Conservation (phyloP, 352 stramenopile genomes). For the Pythium phragmitis region DNA sequence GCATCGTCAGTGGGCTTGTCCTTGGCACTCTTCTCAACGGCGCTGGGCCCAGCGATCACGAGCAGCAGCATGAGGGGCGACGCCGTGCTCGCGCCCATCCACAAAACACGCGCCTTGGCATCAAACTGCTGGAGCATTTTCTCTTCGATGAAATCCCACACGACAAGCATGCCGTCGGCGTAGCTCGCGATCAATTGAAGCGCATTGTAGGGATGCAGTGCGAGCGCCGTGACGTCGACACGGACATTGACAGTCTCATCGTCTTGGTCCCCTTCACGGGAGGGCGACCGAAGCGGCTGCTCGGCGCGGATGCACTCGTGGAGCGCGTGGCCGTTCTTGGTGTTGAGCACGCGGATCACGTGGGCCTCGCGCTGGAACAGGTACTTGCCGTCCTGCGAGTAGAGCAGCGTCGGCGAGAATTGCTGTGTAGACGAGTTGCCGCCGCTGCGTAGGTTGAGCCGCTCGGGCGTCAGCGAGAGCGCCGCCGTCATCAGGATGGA, state of each 20-base stretch:
- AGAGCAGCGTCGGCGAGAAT: slow-evolving; percentile 40
- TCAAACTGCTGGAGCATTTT: slow-evolving; percentile 59
- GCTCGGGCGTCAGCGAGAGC: slow-evolving; percentile 28
- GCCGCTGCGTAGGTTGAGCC: slow-evolving; percentile 34
- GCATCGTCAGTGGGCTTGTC: background rate
- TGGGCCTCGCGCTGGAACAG: slow-evolving; percentile 81
- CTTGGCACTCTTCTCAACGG: slow-evolving; percentile 11
- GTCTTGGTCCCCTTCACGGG: background rate
- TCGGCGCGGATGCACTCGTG: slow-evolving; percentile 59
- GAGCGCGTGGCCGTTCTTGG: slow-evolving; percentile 69
- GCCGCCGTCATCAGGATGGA: slow-evolving; percentile 1
- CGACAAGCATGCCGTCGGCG: slow-evolving; percentile 55
- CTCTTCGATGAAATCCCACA: slow-evolving; percentile 81
- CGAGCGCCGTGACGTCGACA: slow-evolving; percentile 47
- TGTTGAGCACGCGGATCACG: slow-evolving; percentile 67
- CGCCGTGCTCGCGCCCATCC: slow-evolving; percentile 62
- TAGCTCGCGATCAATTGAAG: slow-evolving; percentile 72
- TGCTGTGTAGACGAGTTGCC: background rate
- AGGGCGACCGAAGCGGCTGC: slow-evolving; percentile 18
- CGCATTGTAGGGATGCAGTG: slow-evolving; percentile 67
- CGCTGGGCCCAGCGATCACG: slow-evolving; percentile 34
- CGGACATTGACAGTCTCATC: background rate
- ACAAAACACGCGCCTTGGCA: slow-evolving; percentile 47
- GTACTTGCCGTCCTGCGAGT: slow-evolving; percentile 67
- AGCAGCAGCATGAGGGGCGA: slow-evolving; percentile 65